These are phyloP conservation scores for Fusarium scirpi DNA, from an alignment of 2,329 filamentous ascomycete genomes.

Conservation along the genomic window DNA sequence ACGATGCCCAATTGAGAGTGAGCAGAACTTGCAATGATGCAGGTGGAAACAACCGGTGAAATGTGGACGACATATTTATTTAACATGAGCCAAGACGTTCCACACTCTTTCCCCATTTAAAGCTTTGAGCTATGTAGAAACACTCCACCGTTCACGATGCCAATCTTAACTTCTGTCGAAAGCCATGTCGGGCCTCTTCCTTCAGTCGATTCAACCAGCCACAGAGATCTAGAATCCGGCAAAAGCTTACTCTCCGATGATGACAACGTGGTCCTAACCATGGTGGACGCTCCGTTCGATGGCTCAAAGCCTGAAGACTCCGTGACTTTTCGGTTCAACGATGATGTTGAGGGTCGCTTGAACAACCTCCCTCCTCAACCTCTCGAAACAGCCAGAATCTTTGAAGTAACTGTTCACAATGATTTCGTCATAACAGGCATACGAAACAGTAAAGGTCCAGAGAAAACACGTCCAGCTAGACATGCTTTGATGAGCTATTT, in stretches of 20 bases:
- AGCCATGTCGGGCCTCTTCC: not conserved
- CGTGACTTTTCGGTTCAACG: fast-evolving
- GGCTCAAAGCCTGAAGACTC: not conserved
- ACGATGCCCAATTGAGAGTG: not conserved
- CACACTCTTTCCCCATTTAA: not conserved
- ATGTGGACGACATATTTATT: too few relatives aligned
- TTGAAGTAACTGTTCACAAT: not conserved
- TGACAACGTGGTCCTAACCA: not conserved
- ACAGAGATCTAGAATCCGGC: not conserved
- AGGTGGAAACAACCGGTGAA: too few relatives aligned
- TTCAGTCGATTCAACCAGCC: too few relatives aligned
- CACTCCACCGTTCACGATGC: not conserved
- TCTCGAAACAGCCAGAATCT: not conserved
- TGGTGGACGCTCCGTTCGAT: not conserved
- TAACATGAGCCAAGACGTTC: too few relatives aligned
- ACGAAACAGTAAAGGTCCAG: not conserved
- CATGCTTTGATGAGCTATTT: not conserved
- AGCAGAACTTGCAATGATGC: too few relatives aligned
- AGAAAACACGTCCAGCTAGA: not conserved
- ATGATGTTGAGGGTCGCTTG: not conserved
- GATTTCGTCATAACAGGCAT: not conserved
- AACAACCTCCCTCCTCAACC: not conserved
- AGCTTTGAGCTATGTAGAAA: fast-evolving
- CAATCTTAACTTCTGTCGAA: not conserved
- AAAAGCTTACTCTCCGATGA: fast-evolving